Conservation (phyloP, 352 stramenopile genomes). For the Lagenidium giganteum region DNA sequence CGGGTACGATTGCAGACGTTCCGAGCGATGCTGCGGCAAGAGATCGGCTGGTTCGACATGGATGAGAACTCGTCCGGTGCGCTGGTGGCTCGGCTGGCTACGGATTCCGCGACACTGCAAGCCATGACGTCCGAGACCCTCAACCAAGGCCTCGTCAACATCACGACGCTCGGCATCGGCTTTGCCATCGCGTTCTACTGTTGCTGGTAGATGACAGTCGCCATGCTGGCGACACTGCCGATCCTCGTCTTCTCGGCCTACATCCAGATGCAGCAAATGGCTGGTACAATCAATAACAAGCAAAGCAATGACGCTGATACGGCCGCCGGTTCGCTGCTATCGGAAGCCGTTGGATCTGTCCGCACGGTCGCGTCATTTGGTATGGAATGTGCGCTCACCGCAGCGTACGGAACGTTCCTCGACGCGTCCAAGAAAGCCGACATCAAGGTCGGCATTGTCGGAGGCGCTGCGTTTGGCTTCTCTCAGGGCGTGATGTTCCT, state of each 20-base stretch:
- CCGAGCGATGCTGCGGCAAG: conserved; percentile 54
- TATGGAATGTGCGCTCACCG: conserved; percentile 25
- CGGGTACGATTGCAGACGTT: conserved; percentile 43
- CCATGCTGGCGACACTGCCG: conserved; percentile 22
- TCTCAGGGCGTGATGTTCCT: conserved; percentile 43
- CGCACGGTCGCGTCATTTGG: conserved; percentile 49
- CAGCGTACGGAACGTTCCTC: conserved; percentile 22
- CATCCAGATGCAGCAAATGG: conserved; percentile 33
- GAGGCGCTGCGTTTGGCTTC: conserved; percentile 36
- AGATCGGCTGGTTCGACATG: conserved; percentile 73
- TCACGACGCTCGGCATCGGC: conserved; percentile 44
- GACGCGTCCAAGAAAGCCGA: conserved; percentile 25
- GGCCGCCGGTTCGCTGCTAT: conserved; percentile 27
- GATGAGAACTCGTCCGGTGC: conserved; percentile 60
- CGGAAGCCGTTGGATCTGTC: conserved; percentile 41
- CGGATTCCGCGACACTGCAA: conserved; percentile 71
- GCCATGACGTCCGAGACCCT: conserved; percentile 66
- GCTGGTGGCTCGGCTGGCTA: conserved; percentile 55
- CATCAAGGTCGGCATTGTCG: conserved; percentile 22
- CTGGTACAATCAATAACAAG: conserved; percentile 27
- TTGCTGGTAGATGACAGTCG: conserved; percentile 58
- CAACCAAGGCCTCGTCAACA: conserved; percentile 44
- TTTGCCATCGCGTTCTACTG: conserved; percentile 46
- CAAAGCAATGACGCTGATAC: conserved; percentile 37
- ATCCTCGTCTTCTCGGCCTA: conserved; percentile 28